phyloP scores from a whole-genome alignment of 2,329 filamentous ascomycete species.

The Ophiostoma australiae region DNA sequence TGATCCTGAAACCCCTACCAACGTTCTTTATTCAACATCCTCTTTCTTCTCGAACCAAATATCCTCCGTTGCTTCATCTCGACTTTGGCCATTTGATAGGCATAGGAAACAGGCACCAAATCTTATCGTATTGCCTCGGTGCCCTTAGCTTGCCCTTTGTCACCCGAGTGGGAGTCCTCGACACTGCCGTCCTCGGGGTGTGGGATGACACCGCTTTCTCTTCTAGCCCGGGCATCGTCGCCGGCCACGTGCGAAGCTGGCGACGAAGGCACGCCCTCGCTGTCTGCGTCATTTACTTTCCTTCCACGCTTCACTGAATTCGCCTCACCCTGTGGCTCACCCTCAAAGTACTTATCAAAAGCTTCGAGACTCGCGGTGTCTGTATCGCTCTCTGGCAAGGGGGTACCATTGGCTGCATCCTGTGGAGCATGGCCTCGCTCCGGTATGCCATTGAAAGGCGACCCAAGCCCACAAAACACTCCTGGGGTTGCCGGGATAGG shows the following conservation, averaged over 20 bases:
- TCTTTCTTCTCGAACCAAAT: neutral
- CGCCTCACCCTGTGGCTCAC: too few relatives aligned
- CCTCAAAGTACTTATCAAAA: neutral
- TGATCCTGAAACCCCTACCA: neutral
- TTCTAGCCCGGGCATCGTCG: neutral
- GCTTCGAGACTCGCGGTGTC: neutral
- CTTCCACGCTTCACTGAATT: too few relatives aligned
- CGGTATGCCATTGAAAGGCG: neutral
- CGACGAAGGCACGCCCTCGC: neutral
- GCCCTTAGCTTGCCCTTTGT: neutral
- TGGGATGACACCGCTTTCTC: neutral
- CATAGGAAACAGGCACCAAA: neutral
- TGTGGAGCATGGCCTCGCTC: neutral
- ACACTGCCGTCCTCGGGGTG: neutral
- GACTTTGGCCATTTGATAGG: too few relatives aligned
- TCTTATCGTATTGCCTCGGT: neutral
- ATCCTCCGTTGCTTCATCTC: neutral
- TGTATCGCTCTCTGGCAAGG: neutral
- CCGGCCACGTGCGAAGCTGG: neutral
- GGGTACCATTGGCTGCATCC: neutral
- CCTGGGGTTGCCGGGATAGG: slow-evolving; percentile 17
- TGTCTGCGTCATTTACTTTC: neutral
- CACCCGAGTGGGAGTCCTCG: neutral
- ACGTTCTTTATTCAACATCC: neutral
- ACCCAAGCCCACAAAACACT: neutral